Percentiles rank a stretch among this genome's conserved stretches.
Conservation (phyloP, 495 filamentous ascomycete species). For the Neurospora sublineolata region DNA sequence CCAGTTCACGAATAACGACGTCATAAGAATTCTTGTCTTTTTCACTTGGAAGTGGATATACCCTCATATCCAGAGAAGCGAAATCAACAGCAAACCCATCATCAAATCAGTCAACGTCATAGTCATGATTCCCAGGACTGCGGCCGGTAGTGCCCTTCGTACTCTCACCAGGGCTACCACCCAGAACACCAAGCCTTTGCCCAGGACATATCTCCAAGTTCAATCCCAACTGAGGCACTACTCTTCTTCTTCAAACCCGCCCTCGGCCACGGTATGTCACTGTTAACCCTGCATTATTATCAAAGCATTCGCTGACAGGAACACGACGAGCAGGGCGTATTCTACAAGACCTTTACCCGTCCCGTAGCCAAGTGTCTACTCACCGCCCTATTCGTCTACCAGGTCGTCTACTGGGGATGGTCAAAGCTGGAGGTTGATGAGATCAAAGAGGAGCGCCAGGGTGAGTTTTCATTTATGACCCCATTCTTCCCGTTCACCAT, state of each 20-base stretch:
- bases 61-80: background rate
- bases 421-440: constrained; percentile 74
- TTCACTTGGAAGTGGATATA: background rate
- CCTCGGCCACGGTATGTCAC: constrained; percentile 7
- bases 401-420: constrained; percentile 77
- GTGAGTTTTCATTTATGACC: constrained; percentile 12
- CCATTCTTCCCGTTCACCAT: background rate
- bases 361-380: constrained; percentile 80
- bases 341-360: constrained; percentile 68
- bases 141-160: background rate
- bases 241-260: constrained; percentile 1
- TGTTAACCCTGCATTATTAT: background rate
- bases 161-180: background rate
- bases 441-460: constrained; percentile 48
- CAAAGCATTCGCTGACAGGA: background rate
- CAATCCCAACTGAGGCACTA: constrained; percentile 3
- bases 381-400: constrained; percentile 79
- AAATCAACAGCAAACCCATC: background rate
- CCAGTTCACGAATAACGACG: background rate
- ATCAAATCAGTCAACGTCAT: background rate
- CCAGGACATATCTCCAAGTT: background rate
- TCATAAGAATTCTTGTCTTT: background rate
- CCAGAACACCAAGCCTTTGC: background rate
- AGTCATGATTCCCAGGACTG: background rate
- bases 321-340: constrained; percentile 43